Base-by-base conservation (phyloP, 768 basidiomycete species). In the Coprinopsis cinerea region DNA sequence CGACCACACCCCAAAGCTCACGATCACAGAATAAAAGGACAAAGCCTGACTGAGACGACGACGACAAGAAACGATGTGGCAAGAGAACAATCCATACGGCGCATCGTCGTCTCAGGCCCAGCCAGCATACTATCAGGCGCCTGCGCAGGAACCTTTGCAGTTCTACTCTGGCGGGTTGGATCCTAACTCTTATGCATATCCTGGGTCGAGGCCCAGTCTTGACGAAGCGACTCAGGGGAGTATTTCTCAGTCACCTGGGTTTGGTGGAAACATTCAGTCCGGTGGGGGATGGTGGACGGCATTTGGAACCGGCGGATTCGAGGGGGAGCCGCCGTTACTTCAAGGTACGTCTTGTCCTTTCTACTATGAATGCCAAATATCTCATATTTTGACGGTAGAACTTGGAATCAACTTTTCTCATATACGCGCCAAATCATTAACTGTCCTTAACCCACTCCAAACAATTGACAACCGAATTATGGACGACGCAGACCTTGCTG, bases 401-500 rank as follows among this genome's bases (percentile, higher is more conserved):
- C 82, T 99, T 28, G 96, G 96, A 34, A 94, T 99, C 64, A 98
- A 99, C 70, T 96, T 98, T 57, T 81, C 83, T 28, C 96, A 99
- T 64, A 98, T 99, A 67, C 81, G 87, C 28, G 83, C 81, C 49
- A 99, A 98, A 72, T 90, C 93, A 20, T 68, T 94, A 67, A 93
- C 96, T 0, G 96, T 98, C 6, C 81, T 99, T 44, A 98, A 99
- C 61, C 96, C 96, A 2, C 71, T 98, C 18, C 77, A 81, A 51
- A 74, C 74, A 44, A 80, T 94, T 26, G 86, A 96, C 53, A 89
- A 87, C 54, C 85, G 79, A 51, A 98, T 99, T 52, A 99, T 99
- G 96, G 96, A 99, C 66, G 96, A 99, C 59, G 94, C 95, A 18
- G 96, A 99, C 69, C 77, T 99, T 25, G 93, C 95, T 7, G 96